Percentiles rank a stretch among this genome's conserved stretches.
Evolutionary conservation across 192 early-diverging fungal species (phyloP).

Genomic region (Coemansia sp.): DNA sequence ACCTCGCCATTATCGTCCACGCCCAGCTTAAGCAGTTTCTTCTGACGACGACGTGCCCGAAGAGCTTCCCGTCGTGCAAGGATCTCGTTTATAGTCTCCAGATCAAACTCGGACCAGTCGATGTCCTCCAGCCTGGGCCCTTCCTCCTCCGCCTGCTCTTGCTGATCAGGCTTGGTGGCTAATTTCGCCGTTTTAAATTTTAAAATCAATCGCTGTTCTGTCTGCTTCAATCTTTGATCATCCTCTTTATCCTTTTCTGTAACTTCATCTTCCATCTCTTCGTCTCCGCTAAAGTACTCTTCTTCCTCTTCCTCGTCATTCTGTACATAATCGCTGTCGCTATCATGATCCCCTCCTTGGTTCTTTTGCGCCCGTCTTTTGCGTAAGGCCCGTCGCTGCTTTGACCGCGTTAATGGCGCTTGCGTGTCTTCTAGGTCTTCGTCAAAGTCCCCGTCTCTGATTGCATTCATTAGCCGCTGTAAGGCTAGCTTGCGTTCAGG

Average conservation of each 20-base stretch:
- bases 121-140: conserved; percentile 31
- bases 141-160: background rate
- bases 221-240: conserved; percentile 4
- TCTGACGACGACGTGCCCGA: conserved; percentile 13
- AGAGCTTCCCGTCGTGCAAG: conserved; percentile 42
- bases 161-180: no score
- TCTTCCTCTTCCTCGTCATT: conserved; percentile 12
- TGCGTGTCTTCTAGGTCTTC: conserved; percentile 15
- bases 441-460: conserved; percentile 35
- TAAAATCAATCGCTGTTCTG: conserved; percentile 37
- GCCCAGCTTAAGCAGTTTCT: background rate
- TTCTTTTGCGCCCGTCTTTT: conserved; percentile 3
- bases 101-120: conserved; percentile 54
- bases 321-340: conserved; percentile 36
- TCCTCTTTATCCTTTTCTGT: background rate
- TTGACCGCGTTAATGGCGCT: background rate
- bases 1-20: conserved; percentile 1
- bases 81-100: conserved; percentile 42
- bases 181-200: conserved; percentile 29
- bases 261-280: conserved; percentile 7
- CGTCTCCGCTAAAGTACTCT: conserved; percentile 5
- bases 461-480: conserved; percentile 36
- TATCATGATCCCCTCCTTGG: background rate
- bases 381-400: conserved; percentile 2
- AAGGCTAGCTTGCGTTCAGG: conserved; percentile 26